Percentiles rank a stretch among this genome's conserved stretches.
These are phyloP conservation scores for Quercus wislizeni DNA, from an alignment of 306 rosid species.

Conservation along the genomic window DNA sequence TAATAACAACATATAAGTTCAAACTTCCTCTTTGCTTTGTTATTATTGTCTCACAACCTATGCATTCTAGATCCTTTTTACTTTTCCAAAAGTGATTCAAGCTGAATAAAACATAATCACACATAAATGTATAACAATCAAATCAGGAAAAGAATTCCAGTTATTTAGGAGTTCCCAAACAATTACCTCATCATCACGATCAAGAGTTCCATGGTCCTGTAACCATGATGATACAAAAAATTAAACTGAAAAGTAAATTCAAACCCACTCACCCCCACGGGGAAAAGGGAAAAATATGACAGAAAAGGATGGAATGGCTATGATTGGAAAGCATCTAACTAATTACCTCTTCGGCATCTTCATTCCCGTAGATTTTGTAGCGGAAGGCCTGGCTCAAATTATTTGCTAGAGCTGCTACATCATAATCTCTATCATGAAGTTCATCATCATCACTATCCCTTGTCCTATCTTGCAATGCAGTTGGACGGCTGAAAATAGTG, in stretches of 20 bases:
- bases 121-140: conserved; percentile 17
- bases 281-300: conserved; percentile 4
- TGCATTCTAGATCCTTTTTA: background rate
- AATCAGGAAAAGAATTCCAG: conserved; percentile 11
- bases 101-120: background rate
- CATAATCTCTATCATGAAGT: conserved; percentile 87
- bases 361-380: conserved; percentile 90
- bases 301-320: background rate
- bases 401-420: conserved; percentile 88
- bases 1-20: background rate
- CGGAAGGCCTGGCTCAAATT: conserved; percentile 92
- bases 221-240: conserved; percentile 32
- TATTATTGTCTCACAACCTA: background rate
- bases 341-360: conserved; percentile 87
- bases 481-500: conserved; percentile 71
- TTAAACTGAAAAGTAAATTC: conserved; percentile 18
- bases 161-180: conserved; percentile 17
- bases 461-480: conserved; percentile 92
- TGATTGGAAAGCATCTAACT: conserved; percentile 2
- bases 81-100: background rate
- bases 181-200: conserved; percentile 91
- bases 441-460: conserved; percentile 98
- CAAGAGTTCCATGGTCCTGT: conserved; percentile 73
- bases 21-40: background rate
- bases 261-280: background rate